A percentile compares a stretch with the other conserved stretches of the same genome.
Conservation (phyloP, 192 early-diverging fungal species). For the Bifiguratus adelaidae region DNA sequence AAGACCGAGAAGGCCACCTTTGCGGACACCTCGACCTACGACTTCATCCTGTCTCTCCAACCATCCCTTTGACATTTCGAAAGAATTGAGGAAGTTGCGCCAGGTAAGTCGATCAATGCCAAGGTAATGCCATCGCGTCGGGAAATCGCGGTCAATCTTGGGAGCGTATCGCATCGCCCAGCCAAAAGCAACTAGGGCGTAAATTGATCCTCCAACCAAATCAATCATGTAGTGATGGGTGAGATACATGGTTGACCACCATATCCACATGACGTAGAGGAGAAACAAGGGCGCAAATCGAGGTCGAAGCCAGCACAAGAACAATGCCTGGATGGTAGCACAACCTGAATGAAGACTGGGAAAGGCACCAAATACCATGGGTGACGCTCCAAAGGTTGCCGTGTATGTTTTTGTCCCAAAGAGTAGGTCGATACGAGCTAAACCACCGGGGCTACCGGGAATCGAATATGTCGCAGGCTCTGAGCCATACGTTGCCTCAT, state of each 20-base stretch:
- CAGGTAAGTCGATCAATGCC: conserved; percentile 5
- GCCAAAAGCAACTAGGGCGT: conserved; percentile 47
- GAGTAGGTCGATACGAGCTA: conserved; percentile 56
- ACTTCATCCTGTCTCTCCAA: no score
- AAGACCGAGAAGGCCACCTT: no score
- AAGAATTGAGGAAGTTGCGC: neutral
- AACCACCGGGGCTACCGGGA: conserved; percentile 56
- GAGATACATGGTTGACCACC: conserved; percentile 74
- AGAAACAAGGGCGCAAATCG: conserved; percentile 26
- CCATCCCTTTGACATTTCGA: conserved; percentile 1
- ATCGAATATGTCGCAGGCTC: conserved; percentile 52
- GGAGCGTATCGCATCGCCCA: conserved; percentile 32
- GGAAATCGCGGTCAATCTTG: conserved; percentile 10
- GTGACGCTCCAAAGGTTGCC: conserved; percentile 51
- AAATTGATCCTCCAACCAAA: conserved; percentile 52
- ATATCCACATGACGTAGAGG: conserved; percentile 58
- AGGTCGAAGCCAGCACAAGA: conserved; percentile 36
- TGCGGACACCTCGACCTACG: no score
- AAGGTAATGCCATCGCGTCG: conserved; percentile 21
- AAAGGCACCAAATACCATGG: conserved; percentile 67
- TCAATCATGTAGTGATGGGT: conserved; percentile 69
- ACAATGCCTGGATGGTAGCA: conserved; percentile 51
- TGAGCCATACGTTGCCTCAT: conserved; percentile 50
- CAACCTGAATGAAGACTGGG: conserved; percentile 65
- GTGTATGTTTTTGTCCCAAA: conserved; percentile 50